Percentiles rank a stretch among this genome's conserved stretches.
Evolutionary conservation across 78 protist species (phyloP).

Genomic region (Isochrysis galbana): DNA sequence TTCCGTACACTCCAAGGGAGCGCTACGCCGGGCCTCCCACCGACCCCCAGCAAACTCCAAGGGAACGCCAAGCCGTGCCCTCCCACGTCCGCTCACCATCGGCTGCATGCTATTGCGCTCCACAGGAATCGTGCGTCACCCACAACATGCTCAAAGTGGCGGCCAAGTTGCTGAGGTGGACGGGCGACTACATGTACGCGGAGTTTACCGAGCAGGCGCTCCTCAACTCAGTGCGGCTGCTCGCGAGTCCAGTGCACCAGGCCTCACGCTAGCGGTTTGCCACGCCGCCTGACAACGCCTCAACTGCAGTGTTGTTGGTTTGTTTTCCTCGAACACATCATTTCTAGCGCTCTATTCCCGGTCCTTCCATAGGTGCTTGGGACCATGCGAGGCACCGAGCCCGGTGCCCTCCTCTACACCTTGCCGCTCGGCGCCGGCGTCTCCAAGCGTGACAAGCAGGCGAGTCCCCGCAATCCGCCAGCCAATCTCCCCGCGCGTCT

Average conservation of each 20-base stretch:
- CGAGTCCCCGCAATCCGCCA: no score
- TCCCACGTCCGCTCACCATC: neutral
- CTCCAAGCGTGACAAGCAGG: neutral
- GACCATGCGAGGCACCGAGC: conserved; percentile 1
- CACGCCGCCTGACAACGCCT: no score
- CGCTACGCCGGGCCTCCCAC: no score
- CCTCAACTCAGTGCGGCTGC: neutral
- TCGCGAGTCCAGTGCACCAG: no score
- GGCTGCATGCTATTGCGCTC: neutral
- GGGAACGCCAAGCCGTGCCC: no score
- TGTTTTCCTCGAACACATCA: no score
- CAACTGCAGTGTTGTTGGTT: no score
- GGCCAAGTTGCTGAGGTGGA: neutral
- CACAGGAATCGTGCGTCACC: neutral
- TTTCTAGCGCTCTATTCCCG: no score
- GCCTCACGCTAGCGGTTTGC: no score
- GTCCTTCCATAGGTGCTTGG: neutral
- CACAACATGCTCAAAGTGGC: neutral
- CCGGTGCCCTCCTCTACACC: conserved; percentile 10
- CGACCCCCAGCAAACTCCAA: no score
- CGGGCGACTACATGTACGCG: neutral
- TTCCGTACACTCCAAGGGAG: no score
- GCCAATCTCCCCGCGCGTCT: no score
- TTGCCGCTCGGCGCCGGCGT: conserved; percentile 16
- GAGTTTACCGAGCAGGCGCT: neutral